Evolutionary conservation across 768 basidiomycete genomes (phyloP), one percentile per base, ranked within the genome.

Genomic region (Sarcodon aspratus): DNA sequence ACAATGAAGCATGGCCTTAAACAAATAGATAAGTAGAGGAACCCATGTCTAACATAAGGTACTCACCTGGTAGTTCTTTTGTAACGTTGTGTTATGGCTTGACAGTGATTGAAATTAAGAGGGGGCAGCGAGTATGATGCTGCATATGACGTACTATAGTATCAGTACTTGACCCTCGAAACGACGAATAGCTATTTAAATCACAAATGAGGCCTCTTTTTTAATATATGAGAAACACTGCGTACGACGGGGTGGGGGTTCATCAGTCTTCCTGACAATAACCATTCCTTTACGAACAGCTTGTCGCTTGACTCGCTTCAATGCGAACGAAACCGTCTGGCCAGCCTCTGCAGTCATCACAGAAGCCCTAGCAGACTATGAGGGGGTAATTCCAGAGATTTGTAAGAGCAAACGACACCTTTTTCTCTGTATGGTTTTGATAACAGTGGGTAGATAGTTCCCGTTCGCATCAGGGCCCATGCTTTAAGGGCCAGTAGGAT

Each of bases 121-220:
- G 37, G 15, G n/a, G 50, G 48, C 42, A 34, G 18, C 12, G 36
- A 47, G 37, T 44, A 32, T 42, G 35, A 36, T n/a, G 15, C 33
- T 13, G 33, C 1, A 42, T 18, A 34, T n/a, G 9, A 68, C 84
- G 56, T 67, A 90, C 87, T 95, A 96, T 49, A 99, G 66, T 45
- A 98, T 85, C 48, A 99, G 74, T 6, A 95, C 87, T 64, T 93
- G 88, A 11, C 92, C 95, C 62, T 98, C 90, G 59, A 99, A 99
- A 55, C 79, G 75, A 40, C 79, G 74, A 44, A 88, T 77, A 35
- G 91, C 92, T 85, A 55, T 38, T 47, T 9, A 52, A 37, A 43
- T 27, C 11, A 49, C 45, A 45, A 13, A 37, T 44, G 5, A 27
- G 21, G 5, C 21, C 5, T 27, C 35, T 27, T 27, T 27, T 27